A percentile compares a stretch with the other conserved stretches of the same genome.
Evolutionary conservation across 225 moss, liverwort and hornwort genomes (phyloP).

Genomic region (Physcomitrellopsis africana): DNA sequence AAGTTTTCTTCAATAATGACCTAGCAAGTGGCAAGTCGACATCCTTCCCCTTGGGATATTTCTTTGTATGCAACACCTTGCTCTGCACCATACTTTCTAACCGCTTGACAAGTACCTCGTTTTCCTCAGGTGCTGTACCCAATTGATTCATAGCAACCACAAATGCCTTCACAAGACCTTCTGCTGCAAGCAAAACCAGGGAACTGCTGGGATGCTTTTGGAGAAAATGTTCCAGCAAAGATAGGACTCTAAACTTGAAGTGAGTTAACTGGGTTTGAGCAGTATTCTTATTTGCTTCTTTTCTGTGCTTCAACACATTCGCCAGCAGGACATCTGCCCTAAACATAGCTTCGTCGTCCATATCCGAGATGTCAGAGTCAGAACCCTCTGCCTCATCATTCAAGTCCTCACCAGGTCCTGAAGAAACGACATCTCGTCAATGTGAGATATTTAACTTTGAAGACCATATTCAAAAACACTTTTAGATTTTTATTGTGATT

Average conservation of each 20-base stretch:
- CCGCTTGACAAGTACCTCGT: slow-evolving; percentile 63
- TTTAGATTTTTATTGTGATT: too few species aligned
- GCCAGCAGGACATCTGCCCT: slow-evolving; percentile 81
- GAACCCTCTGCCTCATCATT: slow-evolving; percentile 65
- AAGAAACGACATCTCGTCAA: not conserved
- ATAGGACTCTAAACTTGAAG: slow-evolving; percentile 85
- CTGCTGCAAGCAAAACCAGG: slow-evolving; percentile 72
- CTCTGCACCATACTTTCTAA: slow-evolving; percentile 63
- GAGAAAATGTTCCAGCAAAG: slow-evolving; percentile 76
- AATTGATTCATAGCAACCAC: slow-evolving; percentile 56
- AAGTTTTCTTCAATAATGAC: slow-evolving; percentile 58
- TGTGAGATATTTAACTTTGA: too few species aligned
- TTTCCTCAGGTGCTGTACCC: slow-evolving; percentile 74
- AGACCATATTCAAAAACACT: too few species aligned
- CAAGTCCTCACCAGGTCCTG: slow-evolving; percentile 45
- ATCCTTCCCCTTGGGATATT: slow-evolving; percentile 65
- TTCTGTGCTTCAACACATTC: slow-evolving; percentile 77
- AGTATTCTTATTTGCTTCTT: slow-evolving; percentile 59
- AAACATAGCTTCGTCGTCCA: slow-evolving; percentile 97
- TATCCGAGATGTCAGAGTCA: slow-evolving; percentile 63
- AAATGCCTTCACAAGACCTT: slow-evolving; percentile 80
- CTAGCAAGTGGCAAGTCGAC: slow-evolving; percentile 58
- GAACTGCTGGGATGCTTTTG: slow-evolving; percentile 72
- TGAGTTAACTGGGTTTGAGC: slow-evolving; percentile 73
- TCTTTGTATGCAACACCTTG: slow-evolving; percentile 72